Conservation (phyloP, 441 rosid genomes). For the Erysimum cheiri region DNA sequence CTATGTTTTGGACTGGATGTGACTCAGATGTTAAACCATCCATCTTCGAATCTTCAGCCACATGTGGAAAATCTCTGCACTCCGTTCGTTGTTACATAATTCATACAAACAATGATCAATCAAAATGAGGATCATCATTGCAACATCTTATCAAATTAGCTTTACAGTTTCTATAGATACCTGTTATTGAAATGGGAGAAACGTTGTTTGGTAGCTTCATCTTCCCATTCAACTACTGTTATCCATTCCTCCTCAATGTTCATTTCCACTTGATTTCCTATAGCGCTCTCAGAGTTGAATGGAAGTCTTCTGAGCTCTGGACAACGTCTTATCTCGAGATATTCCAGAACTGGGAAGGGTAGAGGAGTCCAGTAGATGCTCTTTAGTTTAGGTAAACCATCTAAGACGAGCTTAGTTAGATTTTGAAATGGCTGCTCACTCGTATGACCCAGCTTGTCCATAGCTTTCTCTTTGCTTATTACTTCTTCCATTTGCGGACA, state of each 20-base stretch:
- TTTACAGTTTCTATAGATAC: not conserved
- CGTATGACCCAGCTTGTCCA: too few species aligned
- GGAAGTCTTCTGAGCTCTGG: conserved; percentile 28
- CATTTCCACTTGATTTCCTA: not conserved
- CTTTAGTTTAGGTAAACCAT: too few species aligned
- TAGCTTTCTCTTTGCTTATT: too few species aligned
- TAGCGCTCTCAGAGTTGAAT: conserved; percentile 9
- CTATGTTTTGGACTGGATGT: not conserved
- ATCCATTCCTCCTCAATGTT: not conserved
- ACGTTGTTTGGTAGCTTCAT: not conserved
- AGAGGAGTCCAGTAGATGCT: conserved; percentile 7
- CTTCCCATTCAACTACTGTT: not conserved
- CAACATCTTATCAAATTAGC: not conserved
- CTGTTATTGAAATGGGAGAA: not conserved
- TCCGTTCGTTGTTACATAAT: not conserved
- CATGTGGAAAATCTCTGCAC: not conserved
- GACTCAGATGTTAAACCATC: not conserved
- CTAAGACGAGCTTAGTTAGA: too few species aligned
- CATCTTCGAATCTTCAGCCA: not conserved
- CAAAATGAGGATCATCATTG: not conserved
- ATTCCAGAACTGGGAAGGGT: conserved; percentile 29
- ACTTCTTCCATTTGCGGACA: too few species aligned
- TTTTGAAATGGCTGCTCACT: too few species aligned
- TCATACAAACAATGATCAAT: not conserved
- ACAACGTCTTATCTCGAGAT: not conserved